These are phyloP conservation scores for Periconia digitata DNA, from an alignment of 2,329 filamentous ascomycete species.

Conservation along the genomic window DNA sequence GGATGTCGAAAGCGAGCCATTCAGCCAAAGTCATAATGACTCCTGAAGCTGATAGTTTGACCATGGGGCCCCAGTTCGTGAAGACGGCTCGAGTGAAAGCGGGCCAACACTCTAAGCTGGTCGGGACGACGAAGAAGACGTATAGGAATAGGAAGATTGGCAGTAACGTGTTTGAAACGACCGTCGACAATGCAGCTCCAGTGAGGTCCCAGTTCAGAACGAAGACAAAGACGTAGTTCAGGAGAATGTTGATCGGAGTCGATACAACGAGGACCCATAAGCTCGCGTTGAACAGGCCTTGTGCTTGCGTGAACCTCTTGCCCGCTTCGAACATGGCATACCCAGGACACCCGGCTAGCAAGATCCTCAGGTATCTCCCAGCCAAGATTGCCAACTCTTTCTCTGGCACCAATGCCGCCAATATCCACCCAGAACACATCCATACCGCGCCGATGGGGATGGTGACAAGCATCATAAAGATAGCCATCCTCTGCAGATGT, in stretches of 20 bases:
- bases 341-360: slow-evolving; percentile 54
- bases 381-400: slow-evolving; percentile 52
- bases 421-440: slow-evolving; percentile 51
- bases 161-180: slow-evolving; percentile 53
- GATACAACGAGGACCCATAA: slow-evolving; percentile 52
- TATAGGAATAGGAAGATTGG: slow-evolving; percentile 53
- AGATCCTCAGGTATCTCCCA: slow-evolving; percentile 52
- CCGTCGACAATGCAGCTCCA: slow-evolving; percentile 55
- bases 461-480: slow-evolving; percentile 51
- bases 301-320: slow-evolving; percentile 59
- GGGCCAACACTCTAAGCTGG: slow-evolving; percentile 62
- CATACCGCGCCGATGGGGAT: slow-evolving; percentile 55
- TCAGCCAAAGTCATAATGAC: slow-evolving; percentile 81
- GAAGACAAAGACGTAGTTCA: slow-evolving; percentile 54
- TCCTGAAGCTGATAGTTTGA: slow-evolving; percentile 83
- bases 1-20: slow-evolving; percentile 42
- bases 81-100: slow-evolving; percentile 70
- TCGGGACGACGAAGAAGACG: slow-evolving; percentile 43
- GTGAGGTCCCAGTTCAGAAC: slow-evolving; percentile 49
- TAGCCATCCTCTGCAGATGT: slow-evolving; percentile 56
- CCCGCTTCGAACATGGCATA: slow-evolving; percentile 58
- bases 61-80: slow-evolving; percentile 79
- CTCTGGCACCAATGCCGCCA: slow-evolving; percentile 52
- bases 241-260: slow-evolving; percentile 51
- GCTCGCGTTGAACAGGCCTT: slow-evolving; percentile 56